These are phyloP conservation scores for Globisporangium canariense DNA, from an alignment of 352 stramenopile species.

Conservation along the genomic window DNA sequence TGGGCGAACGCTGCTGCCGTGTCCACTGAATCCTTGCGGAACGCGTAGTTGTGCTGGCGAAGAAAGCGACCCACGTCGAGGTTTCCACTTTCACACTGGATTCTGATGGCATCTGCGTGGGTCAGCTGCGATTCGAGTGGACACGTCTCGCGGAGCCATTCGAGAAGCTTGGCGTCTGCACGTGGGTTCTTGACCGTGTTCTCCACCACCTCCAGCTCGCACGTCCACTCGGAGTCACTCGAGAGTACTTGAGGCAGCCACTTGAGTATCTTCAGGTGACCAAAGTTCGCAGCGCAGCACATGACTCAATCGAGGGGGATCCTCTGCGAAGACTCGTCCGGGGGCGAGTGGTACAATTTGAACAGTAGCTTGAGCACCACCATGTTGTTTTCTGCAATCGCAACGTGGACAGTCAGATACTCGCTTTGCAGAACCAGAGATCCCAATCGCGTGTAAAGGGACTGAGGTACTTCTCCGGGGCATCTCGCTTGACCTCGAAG, in stretches of 20 bases:
- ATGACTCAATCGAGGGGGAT: not conserved
- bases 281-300: slow-evolving; percentile 3
- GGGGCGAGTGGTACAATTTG: not conserved
- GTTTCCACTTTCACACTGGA: not conserved
- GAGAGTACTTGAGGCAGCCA: slow-evolving; percentile 1
- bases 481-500: not conserved
- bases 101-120: not conserved
- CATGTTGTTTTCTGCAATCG: slow-evolving; percentile 7
- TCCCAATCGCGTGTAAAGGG: not conserved
- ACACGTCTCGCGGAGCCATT: not conserved
- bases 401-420: slow-evolving; percentile 8
- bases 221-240: not conserved
- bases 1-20: not conserved
- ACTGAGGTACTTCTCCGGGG: not conserved
- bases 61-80: not conserved
- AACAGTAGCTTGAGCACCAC: slow-evolving; percentile 5
- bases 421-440: not conserved
- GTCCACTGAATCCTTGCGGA: not conserved
- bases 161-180: not conserved
- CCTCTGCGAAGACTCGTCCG: not conserved
- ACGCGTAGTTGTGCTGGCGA: not conserved
- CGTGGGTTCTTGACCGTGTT: not conserved
- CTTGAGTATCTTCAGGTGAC: slow-evolving; percentile 3
- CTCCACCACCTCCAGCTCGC: not conserved
- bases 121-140: not conserved